These are phyloP conservation scores for Naegleria fowleri DNA, from an alignment of 208 protist species.

Conservation along the genomic window DNA sequence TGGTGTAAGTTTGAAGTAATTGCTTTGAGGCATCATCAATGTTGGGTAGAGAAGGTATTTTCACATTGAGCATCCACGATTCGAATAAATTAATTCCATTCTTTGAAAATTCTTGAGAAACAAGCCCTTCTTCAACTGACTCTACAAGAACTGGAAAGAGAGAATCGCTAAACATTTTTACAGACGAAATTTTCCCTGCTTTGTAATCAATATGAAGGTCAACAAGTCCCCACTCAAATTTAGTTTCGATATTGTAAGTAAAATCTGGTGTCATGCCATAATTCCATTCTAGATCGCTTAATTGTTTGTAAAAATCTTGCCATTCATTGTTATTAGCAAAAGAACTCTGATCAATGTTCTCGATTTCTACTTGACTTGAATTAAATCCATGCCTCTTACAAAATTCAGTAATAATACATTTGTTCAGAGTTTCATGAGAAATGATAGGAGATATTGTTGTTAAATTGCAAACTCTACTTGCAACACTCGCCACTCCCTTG, in stretches of 20 bases:
- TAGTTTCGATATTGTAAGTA: neutral
- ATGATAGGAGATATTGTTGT: neutral
- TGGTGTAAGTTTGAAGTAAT: neutral
- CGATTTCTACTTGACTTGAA: neutral
- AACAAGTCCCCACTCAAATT: constrained; percentile 1
- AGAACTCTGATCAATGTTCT: neutral
- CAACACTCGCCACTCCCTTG: constrained; percentile 25
- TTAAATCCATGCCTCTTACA: neutral
- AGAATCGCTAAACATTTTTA: constrained; percentile 21
- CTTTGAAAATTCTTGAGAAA: neutral
- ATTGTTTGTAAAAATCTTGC: neutral
- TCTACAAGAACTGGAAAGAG: constrained; percentile 8
- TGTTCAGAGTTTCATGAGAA: neutral
- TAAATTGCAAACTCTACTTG: neutral
- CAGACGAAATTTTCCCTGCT: neutral
- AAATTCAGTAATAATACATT: neutral
- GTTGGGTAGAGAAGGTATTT: neutral
- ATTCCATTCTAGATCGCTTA: neutral
- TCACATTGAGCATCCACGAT: neutral
- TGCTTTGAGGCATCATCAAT: neutral
- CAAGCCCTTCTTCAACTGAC: neutral
- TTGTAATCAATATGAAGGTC: neutral
- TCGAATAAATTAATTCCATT: neutral
- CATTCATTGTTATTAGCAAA: neutral
- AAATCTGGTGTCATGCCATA: neutral